Percentiles rank a stretch among this genome's conserved stretches.
These are phyloP conservation scores for Setaria viridis DNA, from an alignment of 202 grass and related monocot genomes.

Conservation along the genomic window DNA sequence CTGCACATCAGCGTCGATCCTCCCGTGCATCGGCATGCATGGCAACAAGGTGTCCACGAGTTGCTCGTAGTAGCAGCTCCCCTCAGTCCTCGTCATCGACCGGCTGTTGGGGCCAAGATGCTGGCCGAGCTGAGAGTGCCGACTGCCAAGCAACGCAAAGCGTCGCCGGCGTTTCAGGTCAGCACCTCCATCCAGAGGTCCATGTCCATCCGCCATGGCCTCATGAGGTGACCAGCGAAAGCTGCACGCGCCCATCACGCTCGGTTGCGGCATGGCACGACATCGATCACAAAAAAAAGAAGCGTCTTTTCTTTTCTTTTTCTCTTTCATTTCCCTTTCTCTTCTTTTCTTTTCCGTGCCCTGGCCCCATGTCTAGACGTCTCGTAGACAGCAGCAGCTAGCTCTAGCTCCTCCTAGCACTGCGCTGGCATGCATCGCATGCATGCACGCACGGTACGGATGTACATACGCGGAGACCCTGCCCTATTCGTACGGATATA, in stretches of 20 bases:
- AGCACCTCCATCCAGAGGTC: not conserved
- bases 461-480: not conserved
- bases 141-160: not conserved
- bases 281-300: not conserved
- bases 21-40: not conserved
- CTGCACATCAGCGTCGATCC: not conserved
- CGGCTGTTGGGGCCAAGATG: not conserved
- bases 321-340: too few species aligned
- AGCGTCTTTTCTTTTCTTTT: not conserved
- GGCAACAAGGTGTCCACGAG: not conserved
- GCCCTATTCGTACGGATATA: not conserved
- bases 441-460: slow-evolving; percentile 19
- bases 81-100: not conserved
- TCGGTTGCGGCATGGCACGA: not conserved
- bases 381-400: not conserved
- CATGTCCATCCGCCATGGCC: not conserved
- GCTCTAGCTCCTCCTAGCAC: not conserved
- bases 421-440: not conserved
- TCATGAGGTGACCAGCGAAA: slow-evolving; percentile 32
- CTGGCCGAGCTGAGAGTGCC: not conserved
- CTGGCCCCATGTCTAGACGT: not conserved
- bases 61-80: not conserved
- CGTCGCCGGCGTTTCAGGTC: not conserved
- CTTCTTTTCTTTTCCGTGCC: not conserved
- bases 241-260: slow-evolving; percentile 15